Percentiles rank a stretch among this genome's conserved stretches.
phyloP scores from a whole-genome alignment of 805 yeast species.

The Starmera dryadoides region DNA sequence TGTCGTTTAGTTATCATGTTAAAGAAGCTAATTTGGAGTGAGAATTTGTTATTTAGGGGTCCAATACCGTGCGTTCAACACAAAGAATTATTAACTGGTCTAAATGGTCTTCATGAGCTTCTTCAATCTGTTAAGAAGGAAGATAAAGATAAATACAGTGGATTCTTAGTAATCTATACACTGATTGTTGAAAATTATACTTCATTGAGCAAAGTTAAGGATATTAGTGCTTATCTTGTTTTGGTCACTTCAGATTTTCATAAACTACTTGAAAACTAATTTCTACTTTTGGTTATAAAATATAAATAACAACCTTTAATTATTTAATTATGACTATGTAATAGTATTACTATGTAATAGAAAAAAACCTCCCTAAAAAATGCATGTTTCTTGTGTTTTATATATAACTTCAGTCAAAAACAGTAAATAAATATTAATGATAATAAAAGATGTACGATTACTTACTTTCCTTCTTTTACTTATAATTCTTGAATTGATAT shows the following conservation, averaged over 20 bases:
- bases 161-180: slow-evolving; percentile 4
- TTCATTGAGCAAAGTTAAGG: neutral
- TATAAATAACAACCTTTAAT: neutral
- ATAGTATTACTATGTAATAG: too few relatives aligned
- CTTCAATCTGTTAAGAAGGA: slow-evolving; percentile 7
- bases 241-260: neutral
- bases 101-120: slow-evolving; percentile 35
- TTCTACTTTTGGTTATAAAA: too few relatives aligned
- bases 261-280: neutral
- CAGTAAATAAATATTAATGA: too few relatives aligned
- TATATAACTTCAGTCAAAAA: too few relatives aligned
- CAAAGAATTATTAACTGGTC: slow-evolving; percentile 44
- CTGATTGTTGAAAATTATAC: slow-evolving; percentile 2
- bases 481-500: neutral
- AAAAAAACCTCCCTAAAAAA: neutral
- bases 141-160: neutral
- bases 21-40: slow-evolving; percentile 58
- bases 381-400: neutral
- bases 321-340: neutral
- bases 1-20: slow-evolving; percentile 55
- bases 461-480: too few relatives aligned
- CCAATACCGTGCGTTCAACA: slow-evolving; percentile 67
- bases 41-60: slow-evolving; percentile 44
- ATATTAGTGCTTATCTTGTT: neutral
- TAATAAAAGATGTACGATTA: too few relatives aligned